These are phyloP conservation scores for Paramecium sexaurelia DNA, from an alignment of 73 alveolate genomes.

Conservation along the genomic window DNA sequence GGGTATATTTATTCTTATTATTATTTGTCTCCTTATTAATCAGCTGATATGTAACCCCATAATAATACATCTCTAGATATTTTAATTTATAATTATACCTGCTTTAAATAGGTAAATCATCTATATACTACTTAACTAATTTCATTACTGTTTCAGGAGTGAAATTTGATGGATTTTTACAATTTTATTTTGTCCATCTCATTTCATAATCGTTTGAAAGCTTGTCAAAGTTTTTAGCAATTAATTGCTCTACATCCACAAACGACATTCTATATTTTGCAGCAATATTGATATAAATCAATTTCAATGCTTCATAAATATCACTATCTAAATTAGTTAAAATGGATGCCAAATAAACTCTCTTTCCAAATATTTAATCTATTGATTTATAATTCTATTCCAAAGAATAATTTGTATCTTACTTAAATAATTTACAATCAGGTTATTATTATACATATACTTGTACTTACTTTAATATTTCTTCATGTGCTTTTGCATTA, in stretches of 20 bases:
- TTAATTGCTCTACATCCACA: constrained; percentile 36
- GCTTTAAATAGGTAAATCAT: constrained; percentile 36
- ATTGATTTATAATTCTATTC: neutral
- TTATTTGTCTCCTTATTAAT: constrained; percentile 54
- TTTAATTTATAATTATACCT: neutral
- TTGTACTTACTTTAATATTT: neutral
- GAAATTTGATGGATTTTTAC: constrained; percentile 4
- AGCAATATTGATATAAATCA: constrained; percentile 24
- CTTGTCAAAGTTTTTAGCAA: neutral
- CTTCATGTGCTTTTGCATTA: neutral
- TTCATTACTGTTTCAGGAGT: constrained; percentile 1
- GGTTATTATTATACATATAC: neutral
- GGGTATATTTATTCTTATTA: constrained; percentile 53
- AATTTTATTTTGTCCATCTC: constrained; percentile 47
- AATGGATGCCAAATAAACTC: constrained; percentile 44
- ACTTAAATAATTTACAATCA: neutral
- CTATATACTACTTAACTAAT: constrained; percentile 9
- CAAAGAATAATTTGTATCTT: constrained; percentile 5
- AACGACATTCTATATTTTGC: constrained; percentile 37
- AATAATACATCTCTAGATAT: constrained; percentile 60
- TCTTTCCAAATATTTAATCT: constrained; percentile 33
- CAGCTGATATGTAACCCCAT: constrained; percentile 69
- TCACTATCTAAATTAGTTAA: neutral
- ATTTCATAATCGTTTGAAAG: constrained; percentile 17
- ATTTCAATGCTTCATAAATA: neutral